These are phyloP conservation scores for Ceratocystis cacaofunesta DNA, from an alignment of 2,329 filamentous ascomycete species.

Conservation along the genomic window DNA sequence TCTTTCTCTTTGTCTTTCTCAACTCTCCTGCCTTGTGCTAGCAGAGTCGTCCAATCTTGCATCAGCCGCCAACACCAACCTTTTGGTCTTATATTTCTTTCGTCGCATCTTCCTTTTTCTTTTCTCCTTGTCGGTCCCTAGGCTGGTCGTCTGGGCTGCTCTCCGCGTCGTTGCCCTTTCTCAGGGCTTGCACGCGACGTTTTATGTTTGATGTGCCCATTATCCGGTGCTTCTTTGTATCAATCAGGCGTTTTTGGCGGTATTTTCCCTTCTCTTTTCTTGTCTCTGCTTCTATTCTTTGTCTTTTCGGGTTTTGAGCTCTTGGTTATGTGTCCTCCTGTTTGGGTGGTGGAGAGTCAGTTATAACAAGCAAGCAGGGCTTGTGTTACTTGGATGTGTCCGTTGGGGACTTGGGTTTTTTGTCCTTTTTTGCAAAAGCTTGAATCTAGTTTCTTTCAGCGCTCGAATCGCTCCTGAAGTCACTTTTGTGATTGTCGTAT, in stretches of 20 bases:
- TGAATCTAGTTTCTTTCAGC: neutral
- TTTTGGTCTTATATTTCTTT: neutral
- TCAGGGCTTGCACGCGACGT: neutral
- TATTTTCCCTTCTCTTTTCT: neutral
- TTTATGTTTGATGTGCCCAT: neutral
- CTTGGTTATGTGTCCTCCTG: neutral
- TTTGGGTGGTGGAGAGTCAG: neutral
- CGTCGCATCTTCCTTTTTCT: neutral
- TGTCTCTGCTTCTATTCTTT: neutral
- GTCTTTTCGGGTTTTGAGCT: neutral
- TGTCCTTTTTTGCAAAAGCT: neutral
- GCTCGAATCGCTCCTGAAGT: neutral
- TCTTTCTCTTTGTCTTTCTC: neutral
- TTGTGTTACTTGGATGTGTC: neutral
- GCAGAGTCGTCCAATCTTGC: neutral
- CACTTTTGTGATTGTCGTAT: neutral
- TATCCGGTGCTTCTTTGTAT: neutral
- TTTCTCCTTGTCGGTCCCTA: neutral
- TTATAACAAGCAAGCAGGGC: neutral
- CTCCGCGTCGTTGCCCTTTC: neutral
- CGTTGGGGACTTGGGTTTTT: neutral
- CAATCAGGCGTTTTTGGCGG: slow-evolving; percentile 3
- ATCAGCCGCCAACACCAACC: neutral
- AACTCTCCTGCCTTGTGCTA: neutral
- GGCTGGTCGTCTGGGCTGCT: neutral